Evolutionary conservation across 1,139 yeast species (phyloP).

Genomic region (Magnusiomyces tetraspermus): DNA sequence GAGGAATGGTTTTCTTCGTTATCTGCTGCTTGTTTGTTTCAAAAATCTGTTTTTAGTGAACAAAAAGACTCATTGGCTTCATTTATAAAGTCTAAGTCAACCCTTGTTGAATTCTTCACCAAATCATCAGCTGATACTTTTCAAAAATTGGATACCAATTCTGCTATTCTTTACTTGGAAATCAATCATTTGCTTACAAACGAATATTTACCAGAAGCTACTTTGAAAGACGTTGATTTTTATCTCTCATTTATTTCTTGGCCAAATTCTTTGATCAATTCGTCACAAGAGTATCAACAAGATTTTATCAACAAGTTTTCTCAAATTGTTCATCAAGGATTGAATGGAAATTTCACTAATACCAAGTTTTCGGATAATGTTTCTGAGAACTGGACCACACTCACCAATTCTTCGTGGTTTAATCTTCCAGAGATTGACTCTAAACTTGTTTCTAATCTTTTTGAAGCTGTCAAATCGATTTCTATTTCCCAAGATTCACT

Average conservation of each 20-base stretch:
- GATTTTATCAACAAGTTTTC: not conserved
- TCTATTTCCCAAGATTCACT: not conserved
- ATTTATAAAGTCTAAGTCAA: constrained; percentile 5
- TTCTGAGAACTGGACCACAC: not conserved
- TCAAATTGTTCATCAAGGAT: too few relatives aligned
- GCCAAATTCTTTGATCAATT: not conserved
- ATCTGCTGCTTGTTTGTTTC: constrained; percentile 1
- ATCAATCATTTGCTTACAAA: not conserved
- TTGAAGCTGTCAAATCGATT: not conserved
- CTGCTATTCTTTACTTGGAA: not conserved
- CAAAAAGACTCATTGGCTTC: constrained; percentile 5
- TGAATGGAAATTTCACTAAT: not conserved
- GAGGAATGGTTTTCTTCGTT: constrained; percentile 11
- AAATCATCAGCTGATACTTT: not conserved
- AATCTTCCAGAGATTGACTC: not conserved
- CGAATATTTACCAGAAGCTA: not conserved
- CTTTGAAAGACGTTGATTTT: not conserved
- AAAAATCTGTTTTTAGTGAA: constrained; percentile 5
- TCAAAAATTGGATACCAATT: not conserved
- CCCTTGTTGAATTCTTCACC: constrained; percentile 1
- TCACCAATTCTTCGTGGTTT: not conserved
- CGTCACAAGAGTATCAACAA: not conserved
- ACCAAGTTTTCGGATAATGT: not conserved
- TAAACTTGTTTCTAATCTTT: not conserved
- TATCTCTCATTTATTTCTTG: not conserved